A percentile compares a stretch with the other conserved stretches of the same genome.
Conservation (phyloP, 2,329 filamentous ascomycete species). For the Kalmusia sp. region DNA sequence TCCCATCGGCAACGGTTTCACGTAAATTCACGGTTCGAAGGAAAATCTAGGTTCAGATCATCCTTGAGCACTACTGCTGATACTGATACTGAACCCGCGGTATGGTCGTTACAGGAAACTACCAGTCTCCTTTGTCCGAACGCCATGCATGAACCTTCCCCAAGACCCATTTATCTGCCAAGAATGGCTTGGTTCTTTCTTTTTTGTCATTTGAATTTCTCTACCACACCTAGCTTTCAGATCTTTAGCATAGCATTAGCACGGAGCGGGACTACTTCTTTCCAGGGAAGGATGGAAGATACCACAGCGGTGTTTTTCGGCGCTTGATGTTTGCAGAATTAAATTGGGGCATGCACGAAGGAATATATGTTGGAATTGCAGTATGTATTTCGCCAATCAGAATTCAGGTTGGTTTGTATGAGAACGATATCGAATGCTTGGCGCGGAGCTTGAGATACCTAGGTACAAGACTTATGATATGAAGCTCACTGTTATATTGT, state of each 20-base stretch:
- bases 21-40: slow-evolving; percentile 53
- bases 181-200: background rate
- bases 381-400: too few species aligned
- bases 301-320: background rate
- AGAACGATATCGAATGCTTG: too few species aligned
- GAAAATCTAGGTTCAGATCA: slow-evolving; percentile 40
- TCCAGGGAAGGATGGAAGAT: background rate
- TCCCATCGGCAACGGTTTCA: slow-evolving; percentile 52
- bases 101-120: background rate
- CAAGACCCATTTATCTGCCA: background rate
- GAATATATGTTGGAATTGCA: too few species aligned
- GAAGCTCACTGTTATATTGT: too few species aligned
- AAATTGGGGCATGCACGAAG: background rate
- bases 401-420: too few species aligned
- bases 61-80: too few species aligned
- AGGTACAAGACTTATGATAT: too few species aligned
- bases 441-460: too few species aligned
- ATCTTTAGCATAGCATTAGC: slow-evolving; percentile 5
- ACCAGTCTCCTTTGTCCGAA: too few species aligned
- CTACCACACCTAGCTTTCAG: background rate
- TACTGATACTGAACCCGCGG: background rate
- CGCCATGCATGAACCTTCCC: too few species aligned
- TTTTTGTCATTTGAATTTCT: background rate
- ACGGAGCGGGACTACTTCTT: background rate
- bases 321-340: background rate